Evolutionary conservation across 108 stramenopile genomes (phyloP).

Genomic region (Fragilariopsis cylindrus): DNA sequence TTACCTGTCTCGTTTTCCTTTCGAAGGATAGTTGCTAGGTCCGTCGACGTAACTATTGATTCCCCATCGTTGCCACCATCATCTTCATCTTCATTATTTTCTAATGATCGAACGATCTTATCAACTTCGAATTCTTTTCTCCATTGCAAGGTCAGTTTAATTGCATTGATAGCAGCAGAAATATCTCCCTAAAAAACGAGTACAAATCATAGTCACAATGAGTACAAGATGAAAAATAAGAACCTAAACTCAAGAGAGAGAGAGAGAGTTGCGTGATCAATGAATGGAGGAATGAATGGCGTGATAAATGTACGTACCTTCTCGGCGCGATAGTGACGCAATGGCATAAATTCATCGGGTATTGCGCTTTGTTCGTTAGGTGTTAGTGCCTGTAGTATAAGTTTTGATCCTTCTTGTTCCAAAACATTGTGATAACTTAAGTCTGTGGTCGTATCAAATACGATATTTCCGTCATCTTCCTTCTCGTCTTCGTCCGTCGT

Average conservation of each 20-base stretch:
- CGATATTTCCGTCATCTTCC: slow-evolving; percentile 20
- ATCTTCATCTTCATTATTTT: slow-evolving; percentile 6
- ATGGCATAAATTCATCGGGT: slow-evolving; percentile 70
- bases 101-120: slow-evolving; percentile 24
- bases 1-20: slow-evolving; percentile 83
- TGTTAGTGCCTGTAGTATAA: slow-evolving; percentile 48
- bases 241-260: neutral
- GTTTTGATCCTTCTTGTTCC: slow-evolving; percentile 47
- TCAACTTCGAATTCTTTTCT: slow-evolving; percentile 77
- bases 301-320: slow-evolving; percentile 38
- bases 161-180: slow-evolving; percentile 59
- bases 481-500: neutral
- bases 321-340: slow-evolving; percentile 83
- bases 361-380: slow-evolving; percentile 50
- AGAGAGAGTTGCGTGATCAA: neutral
- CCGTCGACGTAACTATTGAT: slow-evolving; percentile 7
- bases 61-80: slow-evolving; percentile 22
- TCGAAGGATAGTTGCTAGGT: slow-evolving; percentile 42
- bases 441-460: neutral
- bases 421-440: slow-evolving; percentile 20
- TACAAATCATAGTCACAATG: neutral
- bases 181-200: slow-evolving; percentile 44
- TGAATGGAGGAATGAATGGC: neutral
- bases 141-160: slow-evolving; percentile 77
- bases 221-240: neutral